Conservation (phyloP, 257 asterid species). For the Solanum dulcamara region DNA sequence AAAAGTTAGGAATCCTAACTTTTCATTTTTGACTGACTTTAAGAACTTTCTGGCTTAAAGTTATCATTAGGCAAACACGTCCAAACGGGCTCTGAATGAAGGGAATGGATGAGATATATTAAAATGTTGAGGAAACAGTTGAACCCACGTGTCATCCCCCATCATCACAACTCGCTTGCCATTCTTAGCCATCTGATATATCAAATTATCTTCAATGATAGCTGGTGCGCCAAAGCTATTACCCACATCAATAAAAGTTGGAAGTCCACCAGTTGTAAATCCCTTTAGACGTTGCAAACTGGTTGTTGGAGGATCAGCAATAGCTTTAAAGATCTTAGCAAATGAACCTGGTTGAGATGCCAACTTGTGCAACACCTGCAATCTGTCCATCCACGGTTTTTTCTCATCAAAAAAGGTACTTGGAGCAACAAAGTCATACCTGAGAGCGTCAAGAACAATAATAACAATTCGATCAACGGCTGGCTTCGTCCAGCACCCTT, state of each 20-base stretch:
- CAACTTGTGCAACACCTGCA: conserved; percentile 57
- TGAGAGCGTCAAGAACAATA: conserved; percentile 84
- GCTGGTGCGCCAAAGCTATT: conserved; percentile 99
- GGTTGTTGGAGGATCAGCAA: conserved; percentile 96
- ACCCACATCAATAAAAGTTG: conserved; percentile 90
- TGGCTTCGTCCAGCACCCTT: conserved; percentile 71
- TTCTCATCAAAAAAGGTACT: conserved; percentile 74
- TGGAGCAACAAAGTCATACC: conserved; percentile 96
- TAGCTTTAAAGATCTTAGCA: conserved; percentile 79
- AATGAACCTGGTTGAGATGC: conserved; percentile 49
- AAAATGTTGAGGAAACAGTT: conserved; percentile 82
- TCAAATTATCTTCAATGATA: conserved; percentile 84
- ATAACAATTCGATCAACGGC: conserved; percentile 68
- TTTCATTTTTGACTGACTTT: no score
- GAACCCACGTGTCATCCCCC: conserved; percentile 99
- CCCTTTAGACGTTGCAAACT: conserved; percentile 97
- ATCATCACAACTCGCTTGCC: conserved; percentile 92
- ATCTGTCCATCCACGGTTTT: conserved; percentile 93
- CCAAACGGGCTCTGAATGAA: no score
- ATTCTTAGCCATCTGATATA: conserved; percentile 81
- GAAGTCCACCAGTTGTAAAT: conserved; percentile 96
- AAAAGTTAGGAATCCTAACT: no score
- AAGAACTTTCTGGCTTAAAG: no score
- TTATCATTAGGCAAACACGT: no score
- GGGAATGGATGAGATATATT: conserved; percentile 68